Evolutionary conservation across 306 rosid genomes (phyloP).

Genomic region (Luffa acutangula): DNA sequence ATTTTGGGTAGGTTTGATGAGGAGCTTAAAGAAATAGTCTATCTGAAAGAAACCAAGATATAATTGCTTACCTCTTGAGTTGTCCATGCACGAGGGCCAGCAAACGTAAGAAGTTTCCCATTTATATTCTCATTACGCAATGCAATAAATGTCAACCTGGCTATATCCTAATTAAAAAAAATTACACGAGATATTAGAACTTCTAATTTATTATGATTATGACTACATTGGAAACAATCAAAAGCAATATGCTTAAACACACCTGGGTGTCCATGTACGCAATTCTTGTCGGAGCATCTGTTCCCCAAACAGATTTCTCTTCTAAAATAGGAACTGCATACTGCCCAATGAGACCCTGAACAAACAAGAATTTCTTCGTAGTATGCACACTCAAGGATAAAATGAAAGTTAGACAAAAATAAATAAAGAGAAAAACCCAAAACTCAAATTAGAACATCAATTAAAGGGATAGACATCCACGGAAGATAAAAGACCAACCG

Average conservation of each 20-base stretch:
- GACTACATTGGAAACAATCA: not conserved
- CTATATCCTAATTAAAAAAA: conserved; percentile 53
- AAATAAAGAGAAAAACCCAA: not conserved
- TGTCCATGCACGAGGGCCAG: conserved; percentile 98
- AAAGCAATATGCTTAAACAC: not conserved
- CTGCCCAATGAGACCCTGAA: conserved; percentile 89
- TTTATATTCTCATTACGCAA: conserved; percentile 61
- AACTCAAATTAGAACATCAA: not conserved
- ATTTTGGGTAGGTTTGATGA: not conserved
- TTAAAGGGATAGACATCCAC: not conserved
- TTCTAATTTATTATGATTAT: not conserved
- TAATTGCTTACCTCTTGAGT: conserved; percentile 65
- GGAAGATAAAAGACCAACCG: not conserved
- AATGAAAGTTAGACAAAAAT: not conserved
- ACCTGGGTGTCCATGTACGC: conserved; percentile 99
- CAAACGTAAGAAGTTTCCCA: conserved; percentile 81
- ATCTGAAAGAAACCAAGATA: not conserved
- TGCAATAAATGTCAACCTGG: conserved; percentile 79
- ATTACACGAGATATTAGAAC: not conserved
- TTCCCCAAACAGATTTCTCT: conserved; percentile 98
- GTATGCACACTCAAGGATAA: not conserved
- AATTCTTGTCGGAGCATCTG: conserved; percentile 94
- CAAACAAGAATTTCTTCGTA: not conserved
- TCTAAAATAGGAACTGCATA: conserved; percentile 90
- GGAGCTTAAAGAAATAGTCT: not conserved